Evolutionary conservation across 768 basidiomycete genomes (phyloP).

Genomic region (Kwoniella mangroviensis): DNA sequence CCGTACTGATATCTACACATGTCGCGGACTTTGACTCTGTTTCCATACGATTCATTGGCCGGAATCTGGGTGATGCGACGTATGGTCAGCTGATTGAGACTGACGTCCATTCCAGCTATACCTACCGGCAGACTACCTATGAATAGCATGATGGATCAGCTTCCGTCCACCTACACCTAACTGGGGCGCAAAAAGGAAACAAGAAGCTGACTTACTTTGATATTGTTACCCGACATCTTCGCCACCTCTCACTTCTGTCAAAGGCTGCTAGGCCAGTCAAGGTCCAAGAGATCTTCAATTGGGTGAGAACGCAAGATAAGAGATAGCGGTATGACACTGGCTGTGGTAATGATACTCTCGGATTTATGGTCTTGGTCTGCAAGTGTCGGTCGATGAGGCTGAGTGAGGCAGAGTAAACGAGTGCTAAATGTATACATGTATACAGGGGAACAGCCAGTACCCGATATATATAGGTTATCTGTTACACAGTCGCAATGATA

Average conservation of each 20-base stretch:
- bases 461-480: too few species aligned
- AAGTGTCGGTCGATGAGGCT: too few species aligned
- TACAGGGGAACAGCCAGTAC: too few species aligned
- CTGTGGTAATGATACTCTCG: too few species aligned
- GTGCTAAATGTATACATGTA: too few species aligned
- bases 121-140: conserved; percentile 96
- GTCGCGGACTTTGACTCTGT: conserved; percentile 75
- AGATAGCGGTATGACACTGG: too few species aligned
- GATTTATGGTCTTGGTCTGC: neutral
- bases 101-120: neutral
- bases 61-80: conserved; percentile 68
- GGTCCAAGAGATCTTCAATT: neutral
- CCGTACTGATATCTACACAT: conserved; percentile 85
- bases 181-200: neutral
- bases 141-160: conserved; percentile 4
- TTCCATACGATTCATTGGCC: conserved; percentile 92
- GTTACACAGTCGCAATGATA: too few species aligned
- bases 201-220: conserved; percentile 48
- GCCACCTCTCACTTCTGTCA: neutral
- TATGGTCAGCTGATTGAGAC: neutral
- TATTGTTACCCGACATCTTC: conserved; percentile 55
- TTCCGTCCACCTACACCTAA: neutral
- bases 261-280: neutral
- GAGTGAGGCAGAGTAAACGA: too few species aligned
- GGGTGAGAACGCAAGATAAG: neutral